Evolutionary conservation across 176 grass and related monocot species (phyloP), one percentile per base, ranked within the genome.

Genomic region (Oryza coarctata): DNA sequence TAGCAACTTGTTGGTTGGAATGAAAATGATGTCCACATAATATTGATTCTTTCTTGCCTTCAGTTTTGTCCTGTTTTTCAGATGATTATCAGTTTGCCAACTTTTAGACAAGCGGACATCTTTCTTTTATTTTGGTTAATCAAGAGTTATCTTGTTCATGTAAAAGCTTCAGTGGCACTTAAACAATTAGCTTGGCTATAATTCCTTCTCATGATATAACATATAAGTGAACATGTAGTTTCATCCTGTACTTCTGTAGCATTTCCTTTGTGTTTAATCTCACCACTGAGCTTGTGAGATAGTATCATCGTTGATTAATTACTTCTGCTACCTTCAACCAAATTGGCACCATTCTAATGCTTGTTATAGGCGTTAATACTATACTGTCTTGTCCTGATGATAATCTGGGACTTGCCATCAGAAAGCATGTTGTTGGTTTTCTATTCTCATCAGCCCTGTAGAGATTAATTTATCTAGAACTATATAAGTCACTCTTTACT

Each of bases 161-260:
- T 36, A 45, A 79, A 66, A 79, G 8, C 11, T 50, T 47, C 28
- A 0, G 2, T 39, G 12, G 23, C 34, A 27, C 15, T 40, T 26
- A 4, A n/a, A 74, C 2, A 17, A 12, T n/a, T 15, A 28, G 7
- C 32, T 52, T 57, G 12, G 7, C 25, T 29, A n/a, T n/a, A 57
- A 43, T 14, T 68, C 3, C 5, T 12, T 74, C 29, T 14, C 36
- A 13, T 28, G 38, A 3, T 65, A 49, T 5, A 65, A 74, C 57
- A 7, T 65, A 49, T 5, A 74, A 74, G 70, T 65, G 70, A 83
- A 65, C 29, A 27, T 23, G 1, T 14, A 72, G 40, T 45, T 82
- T 82, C 68, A 32, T 82, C 52, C 44, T 30, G 35, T 12, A 71
- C 12, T 22, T 62, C 36, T 33, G 18, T 47, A 7, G 27, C 15